A percentile compares a stretch with the other conserved stretches of the same genome.
These are phyloP conservation scores for Zygoascus biomembranicola DNA, from an alignment of 805 yeast genomes.

Conservation along the genomic window DNA sequence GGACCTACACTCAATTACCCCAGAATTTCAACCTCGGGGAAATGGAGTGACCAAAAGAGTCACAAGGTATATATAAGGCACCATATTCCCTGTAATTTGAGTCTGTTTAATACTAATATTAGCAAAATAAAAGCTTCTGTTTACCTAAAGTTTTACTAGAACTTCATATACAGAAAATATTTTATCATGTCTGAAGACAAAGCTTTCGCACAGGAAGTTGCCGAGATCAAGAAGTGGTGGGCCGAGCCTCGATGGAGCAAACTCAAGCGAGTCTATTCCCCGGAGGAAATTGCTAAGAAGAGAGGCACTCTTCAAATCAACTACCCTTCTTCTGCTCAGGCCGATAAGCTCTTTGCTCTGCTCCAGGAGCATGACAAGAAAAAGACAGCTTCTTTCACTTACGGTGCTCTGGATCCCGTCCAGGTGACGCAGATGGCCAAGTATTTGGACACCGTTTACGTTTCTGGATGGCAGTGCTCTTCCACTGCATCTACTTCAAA, in stretches of 20 bases:
- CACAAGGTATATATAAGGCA: neutral
- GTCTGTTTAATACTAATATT: neutral
- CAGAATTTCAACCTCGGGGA: constrained; percentile 1
- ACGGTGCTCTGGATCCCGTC: constrained; percentile 94
- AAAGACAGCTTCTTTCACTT: constrained; percentile 76
- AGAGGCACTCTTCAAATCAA: constrained; percentile 70
- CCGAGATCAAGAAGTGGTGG: constrained; percentile 86
- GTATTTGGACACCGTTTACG: constrained; percentile 85
- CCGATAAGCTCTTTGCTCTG: constrained; percentile 69
- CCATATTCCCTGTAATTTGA: neutral
- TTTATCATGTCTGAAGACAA: constrained; percentile 41
- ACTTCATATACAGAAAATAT: neutral
- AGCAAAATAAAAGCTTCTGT: neutral
- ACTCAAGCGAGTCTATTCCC: constrained; percentile 79
- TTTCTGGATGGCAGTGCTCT: constrained; percentile 98
- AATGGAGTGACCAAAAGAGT: neutral
- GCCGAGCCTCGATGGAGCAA: constrained; percentile 81
- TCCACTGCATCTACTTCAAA: constrained; percentile 96
- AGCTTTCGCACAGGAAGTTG: constrained; percentile 58
- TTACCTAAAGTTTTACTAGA: neutral
- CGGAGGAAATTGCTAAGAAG: constrained; percentile 83
- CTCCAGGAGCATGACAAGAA: constrained; percentile 62
- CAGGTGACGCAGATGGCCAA: constrained; percentile 96
- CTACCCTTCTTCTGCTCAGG: constrained; percentile 71
- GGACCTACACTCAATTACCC: neutral